Conservation (phyloP, 2,329 filamentous ascomycete species). For the Sporothrix inflata region DNA sequence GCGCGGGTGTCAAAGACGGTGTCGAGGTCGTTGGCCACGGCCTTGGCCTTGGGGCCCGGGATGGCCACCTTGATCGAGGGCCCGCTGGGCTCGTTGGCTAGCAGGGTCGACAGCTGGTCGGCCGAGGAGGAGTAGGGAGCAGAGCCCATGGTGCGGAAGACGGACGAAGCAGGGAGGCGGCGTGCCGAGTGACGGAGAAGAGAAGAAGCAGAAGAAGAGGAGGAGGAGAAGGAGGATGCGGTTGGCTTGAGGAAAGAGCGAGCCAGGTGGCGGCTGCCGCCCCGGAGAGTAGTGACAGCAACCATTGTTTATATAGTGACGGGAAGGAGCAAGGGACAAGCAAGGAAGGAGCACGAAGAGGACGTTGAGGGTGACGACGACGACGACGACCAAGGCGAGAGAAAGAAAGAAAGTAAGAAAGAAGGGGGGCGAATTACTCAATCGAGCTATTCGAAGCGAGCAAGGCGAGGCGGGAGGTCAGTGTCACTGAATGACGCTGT, state of each 20-base stretch:
- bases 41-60: slow-evolving; percentile 75
- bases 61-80: slow-evolving; percentile 64
- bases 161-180: slow-evolving; percentile 2
- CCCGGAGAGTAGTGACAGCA: slow-evolving; percentile 29
- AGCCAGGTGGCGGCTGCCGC: slow-evolving; percentile 27
- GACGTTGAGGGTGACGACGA: slow-evolving; percentile 1
- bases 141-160: slow-evolving; percentile 32
- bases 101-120: slow-evolving; percentile 37
- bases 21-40: slow-evolving; percentile 70
- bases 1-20: slow-evolving; percentile 84
- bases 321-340: not conserved
- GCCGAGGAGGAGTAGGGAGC: slow-evolving; percentile 29
- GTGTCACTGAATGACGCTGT: not conserved
- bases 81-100: slow-evolving; percentile 51
- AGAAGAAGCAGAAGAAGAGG: slow-evolving; percentile 2
- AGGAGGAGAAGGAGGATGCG: slow-evolving; percentile 1
- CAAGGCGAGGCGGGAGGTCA: slow-evolving; percentile 9
- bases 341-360: slow-evolving; percentile 8
- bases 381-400: not conserved
- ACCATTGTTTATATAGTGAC: slow-evolving; percentile 31
- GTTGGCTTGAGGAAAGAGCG: slow-evolving; percentile 23
- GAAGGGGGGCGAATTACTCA: not conserved
- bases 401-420: not conserved
- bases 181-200: slow-evolving; percentile 12
- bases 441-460: slow-evolving; percentile 31